Base-by-base conservation (phyloP, 192 early-diverging fungal genomes). In the Backusella mclennaniae region DNA sequence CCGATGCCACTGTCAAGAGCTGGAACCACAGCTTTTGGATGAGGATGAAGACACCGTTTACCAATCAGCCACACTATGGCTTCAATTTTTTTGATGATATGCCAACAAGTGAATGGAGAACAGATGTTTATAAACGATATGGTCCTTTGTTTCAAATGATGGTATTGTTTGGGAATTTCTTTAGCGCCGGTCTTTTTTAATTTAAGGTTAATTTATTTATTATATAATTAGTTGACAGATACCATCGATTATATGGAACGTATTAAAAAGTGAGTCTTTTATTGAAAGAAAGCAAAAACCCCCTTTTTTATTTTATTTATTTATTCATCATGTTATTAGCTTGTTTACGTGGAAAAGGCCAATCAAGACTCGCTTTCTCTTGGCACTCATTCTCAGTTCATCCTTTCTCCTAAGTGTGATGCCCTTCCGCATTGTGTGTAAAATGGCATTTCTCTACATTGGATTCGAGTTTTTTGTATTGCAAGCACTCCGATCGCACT, bases 381-480 rank as follows among this genome's bases (percentile, higher is more conserved):
- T 80, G 42, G 31, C 53, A 6, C 46, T 71, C 26, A 46, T 80
- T 35, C 12, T 68, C 42, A n/a, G 59, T 49, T 39, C 35, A 23
- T 39, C 71, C 1, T 19, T 80, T 4, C 21, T 53, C 17, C 26
- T 76, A 36, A 19, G 63, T 0, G 2, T 69, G 6, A 44, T 69
- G 4, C 79, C 79, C 5, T 46, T 52, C 12, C 26, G 38, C 9
- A 26, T 73, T n/a, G 39, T 77, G 31, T 35, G 53, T 14, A 76
- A 76, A 26, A 38, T 53, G 63, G 3, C 63, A 35, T 69, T 76
- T 35, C 75, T 80, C 6, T 76, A 76, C 12, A 35, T 85, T 17
- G 87, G 87, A 0, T 41, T 83, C 3, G 85, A 87, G 36, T 84
- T 85, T 52, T 88, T 88, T 70, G 75, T 88, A 8, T 68, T 88